Base-by-base conservation (phyloP, 2,329 filamentous ascomycete species). In the Claviceps sp. region DNA sequence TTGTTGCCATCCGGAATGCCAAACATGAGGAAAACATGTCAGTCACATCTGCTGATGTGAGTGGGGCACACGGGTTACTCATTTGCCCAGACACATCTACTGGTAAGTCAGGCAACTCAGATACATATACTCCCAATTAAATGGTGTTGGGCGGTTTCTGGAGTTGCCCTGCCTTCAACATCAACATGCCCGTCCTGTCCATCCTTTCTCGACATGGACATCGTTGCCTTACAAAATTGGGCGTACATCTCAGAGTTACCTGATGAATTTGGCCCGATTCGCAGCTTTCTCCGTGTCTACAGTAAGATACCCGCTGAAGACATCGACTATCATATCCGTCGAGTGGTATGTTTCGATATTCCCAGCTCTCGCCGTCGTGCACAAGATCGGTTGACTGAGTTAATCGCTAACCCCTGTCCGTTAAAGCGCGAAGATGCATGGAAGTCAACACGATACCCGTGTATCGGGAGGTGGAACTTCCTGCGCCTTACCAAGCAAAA, bases 391-490 rank as follows among this genome's bases (percentile, higher is more conserved):
- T 14, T 6, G 14, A n/a, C 20, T 34, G 30, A 24, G 22, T 18
- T 8, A 16, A 5, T 36, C 20, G 20, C 44, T 55, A 5, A 47
- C 9, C 36, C 36, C 5, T 16, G 51, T 20, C 20, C 45, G 7
- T 47, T 48, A 49, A 76, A 50, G 73, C 67, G 73, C 55, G 70
- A 74, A 53, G 63, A 67, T 43, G 67, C 73, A 6, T 76, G 73
- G 74, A 65, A 64, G 30, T 59, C 71, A 47, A 70, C 70, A 43
- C 67, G 67, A 7, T 68, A 69, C 54, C 70, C 72, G 26, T 74
- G 66, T 57, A 67, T 76, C 50, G 73, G 73, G n/a, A 67, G 71
- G 46, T 75, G 73, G 70, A 73, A 71, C 47, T 76, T 76, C 52
- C 63, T 75, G 16, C 68, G 67, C 43, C 62, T 74, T n/a, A 62